Evolutionary conservation across 164 flowering plant genomes (phyloP), one percentile per base, ranked within the genome.

Genomic region (grape (Vitis vinifera)): DNA sequence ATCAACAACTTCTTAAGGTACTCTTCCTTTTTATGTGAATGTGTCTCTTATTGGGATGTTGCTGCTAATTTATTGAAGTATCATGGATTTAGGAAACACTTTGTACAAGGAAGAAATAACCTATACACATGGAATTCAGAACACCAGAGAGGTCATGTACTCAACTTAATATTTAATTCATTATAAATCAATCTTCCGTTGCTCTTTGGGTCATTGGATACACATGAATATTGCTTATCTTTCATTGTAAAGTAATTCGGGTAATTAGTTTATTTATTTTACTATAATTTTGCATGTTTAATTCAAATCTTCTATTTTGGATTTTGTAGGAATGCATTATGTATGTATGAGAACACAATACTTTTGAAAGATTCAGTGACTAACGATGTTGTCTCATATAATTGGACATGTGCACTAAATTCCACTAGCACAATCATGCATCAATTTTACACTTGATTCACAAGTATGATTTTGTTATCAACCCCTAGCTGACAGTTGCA

Each of bases 151-250:
- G 85, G 86, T 15, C 77, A 93, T 53, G 85, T 93, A 59, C 76
- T 93, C 57, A 86, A 74, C 67, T 53, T 91, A 76, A 82, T 93
- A 68, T 93, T 97, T 31, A 96, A 86, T 70, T 93, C 99, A 11
- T 72, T 96, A 13, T 98, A 96, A 75, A 81, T 89, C 79, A 90
- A 96, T 79, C 93, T 96, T 8, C 57, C 73, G 1, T 79, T 90
- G 87, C 91, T 96, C 51, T 96, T 91, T 86, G 97, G 98, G 17
- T 88, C 97, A 17, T 73, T 92, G 5, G 89, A 88, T 69, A 92
- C 81, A 1, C 97, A 93, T 78, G 97, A 91, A 75, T 89, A 86
- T 77, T 96, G 85, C 73, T 66, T 93, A 59, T 88, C 97, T 73
- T 96, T 87, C 68, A 73, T 96, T 53, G 61, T 72, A 27, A 96